These are phyloP conservation scores for Ganoderma leucocontextum DNA, from an alignment of 1,284 basidiomycete species.

Conservation along the genomic window DNA sequence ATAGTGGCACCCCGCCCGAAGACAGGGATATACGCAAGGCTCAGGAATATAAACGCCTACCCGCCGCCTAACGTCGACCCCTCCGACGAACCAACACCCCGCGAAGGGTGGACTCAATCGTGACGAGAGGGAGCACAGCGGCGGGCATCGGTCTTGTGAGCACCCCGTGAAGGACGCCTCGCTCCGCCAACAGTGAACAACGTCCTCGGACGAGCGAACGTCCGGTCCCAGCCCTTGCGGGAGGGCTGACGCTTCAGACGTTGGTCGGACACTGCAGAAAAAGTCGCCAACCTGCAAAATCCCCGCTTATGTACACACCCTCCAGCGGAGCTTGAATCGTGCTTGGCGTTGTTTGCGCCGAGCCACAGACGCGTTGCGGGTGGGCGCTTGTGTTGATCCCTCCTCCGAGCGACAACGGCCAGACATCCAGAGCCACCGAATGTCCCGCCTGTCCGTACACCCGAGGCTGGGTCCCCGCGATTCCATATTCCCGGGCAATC, in stretches of 20 bases:
- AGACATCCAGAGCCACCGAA: slow-evolving; percentile 36
- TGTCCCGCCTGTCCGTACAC: slow-evolving; percentile 67
- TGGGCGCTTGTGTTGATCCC: slow-evolving; percentile 14
- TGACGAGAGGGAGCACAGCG: slow-evolving; percentile 42
- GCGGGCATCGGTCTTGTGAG: slow-evolving; percentile 72
- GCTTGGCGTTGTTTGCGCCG: slow-evolving; percentile 29
- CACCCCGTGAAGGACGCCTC: slow-evolving; percentile 63
- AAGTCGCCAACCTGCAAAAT: slow-evolving; percentile 25
- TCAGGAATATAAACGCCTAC: slow-evolving; percentile 79
- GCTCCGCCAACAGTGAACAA: slow-evolving; percentile 78
- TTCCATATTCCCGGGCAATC: slow-evolving; percentile 69
- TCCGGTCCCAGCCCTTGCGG: slow-evolving; percentile 37
- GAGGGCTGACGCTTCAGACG: slow-evolving; percentile 48
- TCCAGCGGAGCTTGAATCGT: slow-evolving; percentile 39
- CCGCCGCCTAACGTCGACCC: slow-evolving; percentile 48
- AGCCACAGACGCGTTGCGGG: slow-evolving; percentile 41
- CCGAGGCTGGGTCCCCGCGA: slow-evolving; percentile 63
- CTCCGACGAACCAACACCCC: slow-evolving; percentile 60
- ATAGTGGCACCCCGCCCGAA: slow-evolving; percentile 62
- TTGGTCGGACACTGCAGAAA: slow-evolving; percentile 49
- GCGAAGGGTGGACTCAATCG: slow-evolving; percentile 49
- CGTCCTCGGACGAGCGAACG: slow-evolving; percentile 46
- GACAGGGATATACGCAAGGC: slow-evolving; percentile 66
- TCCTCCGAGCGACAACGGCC: no score
- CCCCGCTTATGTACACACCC: slow-evolving; percentile 38